Evolutionary conservation across 1,139 yeast genomes (phyloP), one percentile per base, ranked within the genome.

Genomic region (Pichia sp.): DNA sequence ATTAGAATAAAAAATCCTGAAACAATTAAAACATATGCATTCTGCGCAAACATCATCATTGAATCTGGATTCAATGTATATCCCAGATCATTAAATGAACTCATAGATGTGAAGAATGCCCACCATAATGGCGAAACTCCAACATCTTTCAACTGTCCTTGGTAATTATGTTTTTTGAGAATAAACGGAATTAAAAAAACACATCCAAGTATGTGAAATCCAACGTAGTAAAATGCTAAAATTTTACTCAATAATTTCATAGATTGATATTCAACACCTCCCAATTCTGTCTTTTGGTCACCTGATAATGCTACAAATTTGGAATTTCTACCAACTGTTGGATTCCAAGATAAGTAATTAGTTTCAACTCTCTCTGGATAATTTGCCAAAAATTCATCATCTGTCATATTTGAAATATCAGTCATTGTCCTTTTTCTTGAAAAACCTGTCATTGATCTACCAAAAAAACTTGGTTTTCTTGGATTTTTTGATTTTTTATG

Each of bases 251-350:
- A 71, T 14, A 90, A 70, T 63, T 89, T 89, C 52, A 87, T 77
- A 0, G 99, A 90, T 48, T 98, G 78, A 65, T 93, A 95, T 65
- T 93, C 99, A 13, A 93, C 96, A 51, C 99, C 99, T 36, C 99
- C 99, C 45, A 93, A 71, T 67, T 93, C 99, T 55, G 87, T 95
- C 62, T 89, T 89, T 67, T 95, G 98, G 28, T 80, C 85, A 31
- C 83, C 89, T 2, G 87, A 82, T 52, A 93, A 70, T 33, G 85
- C 85, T 3, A 88, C 87, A 72, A 93, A 93, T 0, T 91, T 87
- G 1, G 99, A 93, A 68, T 95, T 95, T 66, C 98, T 79, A n/a
- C 97, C 99, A 47, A 95, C 79, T 0, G 90, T 89, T 0, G 99
- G 98, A 30, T 79, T 79, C 91, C 96, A 91, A 0, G 97, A 89